Evolutionary conservation across 257 asterid species (phyloP).

Genomic region (Solanum corneliomulleri): DNA sequence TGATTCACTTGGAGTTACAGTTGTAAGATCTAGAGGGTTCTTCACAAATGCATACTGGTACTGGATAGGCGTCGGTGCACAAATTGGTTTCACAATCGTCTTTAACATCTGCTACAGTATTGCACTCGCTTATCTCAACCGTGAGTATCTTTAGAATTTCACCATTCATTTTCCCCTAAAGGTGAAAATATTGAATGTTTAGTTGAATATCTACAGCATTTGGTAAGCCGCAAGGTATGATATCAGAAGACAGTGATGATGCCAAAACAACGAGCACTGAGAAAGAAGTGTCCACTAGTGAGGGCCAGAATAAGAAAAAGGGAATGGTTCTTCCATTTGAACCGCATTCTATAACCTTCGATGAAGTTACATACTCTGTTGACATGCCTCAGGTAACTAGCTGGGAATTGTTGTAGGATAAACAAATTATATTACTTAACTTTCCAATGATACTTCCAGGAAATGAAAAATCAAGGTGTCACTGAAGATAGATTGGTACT

Average conservation of each 20-base stretch:
- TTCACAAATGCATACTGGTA: slow-evolving; percentile 48
- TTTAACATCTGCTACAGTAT: slow-evolving; percentile 26
- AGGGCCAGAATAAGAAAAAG: neutral
- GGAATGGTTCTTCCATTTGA: slow-evolving; percentile 48
- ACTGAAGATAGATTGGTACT: neutral
- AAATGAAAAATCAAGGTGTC: slow-evolving; percentile 1
- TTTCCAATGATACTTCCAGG: neutral
- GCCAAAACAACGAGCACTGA: neutral
- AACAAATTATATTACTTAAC: neutral
- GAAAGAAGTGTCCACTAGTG: neutral
- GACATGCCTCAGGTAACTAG: slow-evolving; percentile 50
- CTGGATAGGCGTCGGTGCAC: slow-evolving; percentile 51
- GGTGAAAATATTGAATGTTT: neutral
- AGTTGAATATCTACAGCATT: neutral
- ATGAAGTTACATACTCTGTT: slow-evolving; percentile 40
- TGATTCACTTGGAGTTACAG: slow-evolving; percentile 21
- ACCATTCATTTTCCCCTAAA: neutral
- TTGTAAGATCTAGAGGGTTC: slow-evolving; percentile 32
- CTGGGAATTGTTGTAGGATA: neutral
- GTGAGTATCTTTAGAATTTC: slow-evolving; percentile 22
- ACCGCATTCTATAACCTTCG: slow-evolving; percentile 40
- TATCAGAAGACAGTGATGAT: neutral
- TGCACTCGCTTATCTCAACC: slow-evolving; percentile 25
- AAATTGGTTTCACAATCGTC: slow-evolving; percentile 17
- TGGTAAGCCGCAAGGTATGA: neutral